Percentiles rank a stretch among this genome's conserved stretches.
phyloP scores from a whole-genome alignment of 352 stramenopile species.

The Phytophthora hybrid region DNA sequence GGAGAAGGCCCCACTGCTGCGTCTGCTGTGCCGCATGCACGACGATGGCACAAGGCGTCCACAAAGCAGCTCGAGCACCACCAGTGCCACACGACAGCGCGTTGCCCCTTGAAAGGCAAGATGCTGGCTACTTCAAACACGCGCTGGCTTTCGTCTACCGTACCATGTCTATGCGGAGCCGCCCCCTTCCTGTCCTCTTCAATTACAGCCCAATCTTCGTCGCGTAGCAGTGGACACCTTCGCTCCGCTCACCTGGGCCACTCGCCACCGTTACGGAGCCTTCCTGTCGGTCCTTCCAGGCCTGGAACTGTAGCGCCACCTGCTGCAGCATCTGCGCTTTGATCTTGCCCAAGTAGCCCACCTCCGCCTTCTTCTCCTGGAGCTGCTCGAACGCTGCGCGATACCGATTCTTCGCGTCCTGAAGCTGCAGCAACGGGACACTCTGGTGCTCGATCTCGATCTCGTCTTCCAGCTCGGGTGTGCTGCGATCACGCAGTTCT shows the following conservation, averaged over 20 bases:
- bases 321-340: slow-evolving; percentile 70
- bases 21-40: no score
- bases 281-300: slow-evolving; percentile 45
- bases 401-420: slow-evolving; percentile 70
- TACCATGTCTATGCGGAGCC: slow-evolving; percentile 1
- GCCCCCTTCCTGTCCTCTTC: not conserved
- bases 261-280: slow-evolving; percentile 9
- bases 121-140: slow-evolving; percentile 11
- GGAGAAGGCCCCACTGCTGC: no score
- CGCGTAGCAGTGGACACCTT: not conserved
- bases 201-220: slow-evolving; percentile 4
- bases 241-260: slow-evolving; percentile 15
- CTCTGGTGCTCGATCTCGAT: slow-evolving; percentile 12
- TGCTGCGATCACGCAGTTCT: slow-evolving; percentile 21
- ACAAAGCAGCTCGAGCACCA: not conserved
- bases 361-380: slow-evolving; percentile 60
- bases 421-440: slow-evolving; percentile 58
- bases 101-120: slow-evolving; percentile 15
- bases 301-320: slow-evolving; percentile 61
- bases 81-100: not conserved
- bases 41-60: no score
- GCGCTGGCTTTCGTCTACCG: slow-evolving; percentile 7
- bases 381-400: slow-evolving; percentile 55
- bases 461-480: slow-evolving; percentile 1
- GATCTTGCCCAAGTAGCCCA: slow-evolving; percentile 63